Base-by-base conservation (phyloP, 129 eudicot genomes). In the Pulicaria dysenterica region DNA sequence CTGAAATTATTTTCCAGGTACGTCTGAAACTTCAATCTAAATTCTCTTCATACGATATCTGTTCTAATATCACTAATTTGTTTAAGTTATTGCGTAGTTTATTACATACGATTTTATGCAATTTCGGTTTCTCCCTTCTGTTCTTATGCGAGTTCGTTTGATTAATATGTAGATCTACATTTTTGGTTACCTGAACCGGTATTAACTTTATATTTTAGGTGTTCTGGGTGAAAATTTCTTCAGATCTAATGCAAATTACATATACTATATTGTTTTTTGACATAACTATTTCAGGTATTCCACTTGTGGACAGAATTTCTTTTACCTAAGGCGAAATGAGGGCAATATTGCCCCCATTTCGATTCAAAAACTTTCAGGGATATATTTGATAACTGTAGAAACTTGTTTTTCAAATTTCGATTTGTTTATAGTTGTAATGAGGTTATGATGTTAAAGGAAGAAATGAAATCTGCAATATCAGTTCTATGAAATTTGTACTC, bases 131-230 rank as follows among this genome's bases (percentile, higher is more conserved):
- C 4, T 12, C 14, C 16, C 56, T 24, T 64, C 58, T 42, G 19
- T 62, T 38, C 5, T 17, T 14, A 16, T 39, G 4, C 38, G n/a
- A 16, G 47, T 67, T 58, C 34, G 81, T 57, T 67, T 76, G 55
- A 68, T 68, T 58, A 57, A 0, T 47, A 47, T 39, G 70, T 68
- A 61, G 81, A 77, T 77, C 81, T 77, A 68, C 61, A 13, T 36
- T 77, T 19, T 47, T n/a, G 37, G 62, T 46, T 58, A 44, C 44
- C 36, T 41, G 14, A 46, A 67, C 43, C 39, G 54, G 15, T 38
- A 58, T 58, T 76, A 57, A 40, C 64, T 58, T 59, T 58, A 12
- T 48, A 41, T 4, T 58, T 58, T 11, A 17, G 61, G 55, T 58
- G 46, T 58, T 58, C 24, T 11, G 41, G 10, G 38, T 7, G 10